Conservation (phyloP, 2,329 filamentous ascomycete species). For the Ophiostoma tasmaniense region DNA sequence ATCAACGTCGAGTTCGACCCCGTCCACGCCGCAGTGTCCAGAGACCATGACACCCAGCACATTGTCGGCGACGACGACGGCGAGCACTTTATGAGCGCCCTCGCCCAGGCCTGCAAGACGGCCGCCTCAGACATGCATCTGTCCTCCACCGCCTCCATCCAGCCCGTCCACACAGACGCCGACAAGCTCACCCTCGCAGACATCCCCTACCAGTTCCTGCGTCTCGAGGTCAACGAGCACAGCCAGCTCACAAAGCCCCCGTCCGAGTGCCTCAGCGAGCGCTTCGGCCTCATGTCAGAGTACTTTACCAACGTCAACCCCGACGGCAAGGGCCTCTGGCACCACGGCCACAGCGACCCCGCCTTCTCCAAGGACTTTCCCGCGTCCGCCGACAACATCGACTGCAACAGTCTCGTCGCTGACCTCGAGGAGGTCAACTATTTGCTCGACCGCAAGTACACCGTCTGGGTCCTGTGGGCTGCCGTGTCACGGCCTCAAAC, state of each 20-base stretch:
- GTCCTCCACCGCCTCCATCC: not conserved
- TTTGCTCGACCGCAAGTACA: not conserved
- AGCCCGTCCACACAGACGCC: not conserved
- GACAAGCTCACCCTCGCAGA: constrained; percentile 12
- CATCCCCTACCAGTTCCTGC: constrained; percentile 16
- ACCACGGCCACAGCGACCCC: not conserved
- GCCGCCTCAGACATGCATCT: not conserved
- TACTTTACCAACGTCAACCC: constrained; percentile 9
- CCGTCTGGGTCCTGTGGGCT: constrained; percentile 16
- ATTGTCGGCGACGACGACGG: constrained; percentile 16
- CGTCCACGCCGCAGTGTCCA: constrained; percentile 3
- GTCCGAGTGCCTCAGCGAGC: not conserved
- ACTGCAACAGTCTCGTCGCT: constrained; percentile 15
- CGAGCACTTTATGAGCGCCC: constrained; percentile 11
- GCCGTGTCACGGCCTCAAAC: not conserved
- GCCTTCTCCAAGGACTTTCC: constrained; percentile 14
- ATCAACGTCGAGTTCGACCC: constrained; percentile 13
- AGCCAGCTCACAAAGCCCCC: not conserved
- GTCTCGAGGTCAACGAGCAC: constrained; percentile 14
- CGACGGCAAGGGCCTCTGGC: constrained; percentile 4
- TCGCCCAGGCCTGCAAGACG: constrained; percentile 6
- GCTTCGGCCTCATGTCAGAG: constrained; percentile 9
- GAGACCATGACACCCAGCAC: constrained; percentile 3
- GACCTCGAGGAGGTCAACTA: constrained; percentile 15
- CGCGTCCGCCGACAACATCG: constrained; percentile 19